Base-by-base conservation (phyloP, 129 eudicot species). In the Lactuca sativa region DNA sequence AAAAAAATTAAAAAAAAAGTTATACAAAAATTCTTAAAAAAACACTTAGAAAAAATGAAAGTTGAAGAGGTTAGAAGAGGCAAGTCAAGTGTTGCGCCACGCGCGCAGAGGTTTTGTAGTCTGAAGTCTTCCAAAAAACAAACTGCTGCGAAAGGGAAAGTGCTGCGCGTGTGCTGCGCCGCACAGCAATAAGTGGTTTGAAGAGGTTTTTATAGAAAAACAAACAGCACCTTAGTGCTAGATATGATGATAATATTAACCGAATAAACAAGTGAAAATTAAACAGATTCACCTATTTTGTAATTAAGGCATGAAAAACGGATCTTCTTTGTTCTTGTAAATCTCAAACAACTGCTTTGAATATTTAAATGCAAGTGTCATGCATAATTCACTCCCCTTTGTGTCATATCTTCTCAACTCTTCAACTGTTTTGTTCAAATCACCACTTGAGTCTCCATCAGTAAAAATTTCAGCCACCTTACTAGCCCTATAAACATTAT, bases 261-360 rank as follows among this genome's bases (percentile, higher is more conserved):
- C n/a, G 5, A 4, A 67, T 14, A 6, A 66, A 31, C 49, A 33
- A 40, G n/a, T 48, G 30, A 18, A 54, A 17, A 5, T 16, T 6
- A 62, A 36, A 15, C 47, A 53, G 18, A 40, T 56, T 30, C 64
- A n/a, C 37, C 31, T 9, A 55, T n/a, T 43, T 37, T 55, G 58
- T 77, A 37, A 70, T 56, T 58, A 8, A 38, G 88, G 84, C 55
- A 41, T 67, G 73, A 86, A 88, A 80, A 72, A 71, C 0, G 86
- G 88, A 72, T 88, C 96, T 74, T 88, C 87, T 57, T 77, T 74
- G 64, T 76, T 91, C 81, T 73, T 14, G 82, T 88, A 88, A 74
- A 88, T 85, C 25, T 18, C n/a, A 67, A 91, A 88, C 47, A 91
- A 77, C 77, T 91, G 97, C 69, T 84, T 84, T 17, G 93, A 82